phyloP scores from a whole-genome alignment of 139 green algal species.

The Tetratostichococcus sp. region DNA sequence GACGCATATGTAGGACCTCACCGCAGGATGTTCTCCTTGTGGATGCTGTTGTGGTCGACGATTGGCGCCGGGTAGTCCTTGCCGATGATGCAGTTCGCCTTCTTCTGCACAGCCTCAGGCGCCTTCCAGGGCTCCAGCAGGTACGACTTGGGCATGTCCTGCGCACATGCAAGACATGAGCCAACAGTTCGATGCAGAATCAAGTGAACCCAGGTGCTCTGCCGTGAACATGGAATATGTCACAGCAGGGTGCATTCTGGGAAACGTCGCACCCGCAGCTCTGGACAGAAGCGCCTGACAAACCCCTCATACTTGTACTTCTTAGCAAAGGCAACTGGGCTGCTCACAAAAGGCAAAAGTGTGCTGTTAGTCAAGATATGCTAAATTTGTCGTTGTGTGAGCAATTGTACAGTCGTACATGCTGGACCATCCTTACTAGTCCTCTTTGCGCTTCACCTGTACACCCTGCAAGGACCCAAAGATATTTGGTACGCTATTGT shows the following conservation, averaged over 20 bases:
- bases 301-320: constrained; percentile 89
- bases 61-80: constrained; percentile 90
- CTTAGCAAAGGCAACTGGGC: constrained; percentile 77
- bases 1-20: not conserved
- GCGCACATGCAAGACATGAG: too few relatives aligned
- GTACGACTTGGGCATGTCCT: constrained; percentile 86
- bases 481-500: too few relatives aligned
- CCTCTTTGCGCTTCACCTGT: too few relatives aligned
- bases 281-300: constrained; percentile 61
- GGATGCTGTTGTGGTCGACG: constrained; percentile 66
- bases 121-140: constrained; percentile 95
- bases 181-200: too few relatives aligned
- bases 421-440: too few relatives aligned
- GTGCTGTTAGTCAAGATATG: too few relatives aligned
- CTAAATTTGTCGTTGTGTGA: too few relatives aligned
- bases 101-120: constrained; percentile 78
- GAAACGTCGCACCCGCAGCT: not conserved
- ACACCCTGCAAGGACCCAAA: constrained; percentile 42
- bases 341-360: too few relatives aligned
- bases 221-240: too few relatives aligned
- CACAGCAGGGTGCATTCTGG: too few relatives aligned
- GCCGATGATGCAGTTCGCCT: constrained; percentile 82
- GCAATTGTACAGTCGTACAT: too few relatives aligned
- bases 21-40: constrained; percentile 63
- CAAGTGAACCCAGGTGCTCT: too few relatives aligned